Base-by-base conservation (phyloP, 495 filamentous ascomycete genomes). In the Hyaloscypha finlandica region DNA sequence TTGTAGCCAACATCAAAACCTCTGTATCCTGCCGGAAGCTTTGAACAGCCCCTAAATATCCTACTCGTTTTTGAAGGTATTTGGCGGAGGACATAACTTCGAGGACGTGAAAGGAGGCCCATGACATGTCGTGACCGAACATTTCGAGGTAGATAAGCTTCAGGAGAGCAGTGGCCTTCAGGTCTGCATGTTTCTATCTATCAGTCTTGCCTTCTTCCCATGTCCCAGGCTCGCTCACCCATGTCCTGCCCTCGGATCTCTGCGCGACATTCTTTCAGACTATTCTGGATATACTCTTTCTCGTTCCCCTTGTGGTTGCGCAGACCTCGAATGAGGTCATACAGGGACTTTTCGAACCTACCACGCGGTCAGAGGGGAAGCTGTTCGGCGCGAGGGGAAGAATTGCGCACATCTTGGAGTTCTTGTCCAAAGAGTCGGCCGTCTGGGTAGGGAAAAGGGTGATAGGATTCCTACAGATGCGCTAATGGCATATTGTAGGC, bases 71-170 rank as follows among this genome's bases (percentile, higher is more conserved):
- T 75, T 97, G 95, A 42, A 91, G 83, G 76, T 97, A 97, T 77
- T 97, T 97, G 19, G 89, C 77, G 6, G 92, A 95, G 29, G 93
- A 96, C 95, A 99, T 99, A 77, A 99, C 95, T 78, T 99, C 95
- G 37, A 99, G 88, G 14, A 97, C 95, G 76, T 98, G 91, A 77
- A 99, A 99, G 9, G 93, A 92, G 22, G 96, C 95, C 95, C 95
- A 99, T 0, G 95, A 97, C 95, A 99, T 99, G 78, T 99, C 95
- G 74, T 99, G 91, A 12, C 95, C 95, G 74, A 97, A 93, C 95
- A 99, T 99, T 76, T 99, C 95, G 67, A 99, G 85, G 75, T 99
- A 99, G 45, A 96, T 89, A 64, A 99, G 83, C 79, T 99, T 99
- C 71, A 99, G 79, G 37, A 98, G 83, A 48, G 95, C 96, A 11